These are phyloP conservation scores for Tylopilus felleus DNA, from an alignment of 768 basidiomycete genomes.

Conservation along the genomic window DNA sequence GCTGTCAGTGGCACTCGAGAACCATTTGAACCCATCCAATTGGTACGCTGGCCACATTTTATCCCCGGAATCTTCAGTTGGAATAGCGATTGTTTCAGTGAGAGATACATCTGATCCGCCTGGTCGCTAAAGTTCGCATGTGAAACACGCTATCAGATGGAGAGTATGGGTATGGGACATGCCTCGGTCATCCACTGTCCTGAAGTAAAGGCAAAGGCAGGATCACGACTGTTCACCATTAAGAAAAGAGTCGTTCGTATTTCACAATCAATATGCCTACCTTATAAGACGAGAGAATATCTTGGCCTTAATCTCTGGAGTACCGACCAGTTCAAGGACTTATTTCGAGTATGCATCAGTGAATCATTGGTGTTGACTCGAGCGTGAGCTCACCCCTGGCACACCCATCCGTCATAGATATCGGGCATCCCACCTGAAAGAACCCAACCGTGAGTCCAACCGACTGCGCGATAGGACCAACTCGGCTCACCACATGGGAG, in stretches of 20 bases:
- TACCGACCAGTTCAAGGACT: constrained; percentile 67
- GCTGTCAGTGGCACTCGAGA: constrained; percentile 78
- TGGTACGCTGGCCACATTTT: constrained; percentile 50
- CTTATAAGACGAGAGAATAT: constrained; percentile 60
- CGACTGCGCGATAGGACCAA: neutral
- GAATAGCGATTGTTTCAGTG: constrained; percentile 61
- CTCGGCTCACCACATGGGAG: constrained; percentile 49
- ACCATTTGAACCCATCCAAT: constrained; percentile 78
- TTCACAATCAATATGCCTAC: constrained; percentile 29
- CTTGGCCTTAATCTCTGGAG: constrained; percentile 54
- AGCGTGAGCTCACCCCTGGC: constrained; percentile 46
- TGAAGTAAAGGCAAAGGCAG: constrained; percentile 58
- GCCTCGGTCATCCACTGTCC: constrained; percentile 89
- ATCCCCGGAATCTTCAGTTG: constrained; percentile 31
- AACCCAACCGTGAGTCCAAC: neutral
- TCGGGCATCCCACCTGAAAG: constrained; percentile 63
- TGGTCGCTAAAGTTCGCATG: constrained; percentile 42
- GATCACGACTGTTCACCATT: constrained; percentile 49
- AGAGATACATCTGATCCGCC: constrained; percentile 75
- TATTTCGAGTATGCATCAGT: neutral
- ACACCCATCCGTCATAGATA: constrained; percentile 78
- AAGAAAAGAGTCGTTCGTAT: neutral
- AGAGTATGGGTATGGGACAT: neutral
- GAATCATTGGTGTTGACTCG: neutral
- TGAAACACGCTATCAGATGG: neutral